Base-by-base conservation (phyloP, 495 filamentous ascomycete genomes). In the Filosporella fistucella region DNA sequence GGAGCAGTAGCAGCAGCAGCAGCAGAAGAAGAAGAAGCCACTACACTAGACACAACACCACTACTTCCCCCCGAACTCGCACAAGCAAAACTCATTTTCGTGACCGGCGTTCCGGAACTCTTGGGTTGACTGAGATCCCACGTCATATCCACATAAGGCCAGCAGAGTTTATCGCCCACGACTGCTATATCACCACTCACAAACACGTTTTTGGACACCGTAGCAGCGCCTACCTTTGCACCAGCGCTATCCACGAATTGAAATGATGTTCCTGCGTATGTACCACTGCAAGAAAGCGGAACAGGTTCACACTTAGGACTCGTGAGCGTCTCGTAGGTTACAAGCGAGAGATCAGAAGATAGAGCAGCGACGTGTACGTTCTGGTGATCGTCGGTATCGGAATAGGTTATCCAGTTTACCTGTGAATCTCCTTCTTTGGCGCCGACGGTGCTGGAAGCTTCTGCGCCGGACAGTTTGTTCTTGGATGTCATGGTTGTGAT, bases 121-220 rank as follows among this genome's bases (percentile, higher is more conserved):
- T 34, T 56, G 18, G 52, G 47, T 26, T 46, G 55, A 26, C 65
- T 65, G 35, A 76, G 23, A 38, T 38, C 35, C 35, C 74, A 77
- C 1, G 48, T 54, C 68, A 70, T 74, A 45, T 60, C 64, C 3
- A 75, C 73, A 51, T 78, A 77, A 23, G 75, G 75, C 75, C 75
- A 78, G 59, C 75, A 78, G 44, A 78, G 63, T 30, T 62, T 65
- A 9, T 67, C 64, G 10, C 51, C 50, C 58, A 77, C 67, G 17
- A 63, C 74, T 3, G 68, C 67, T 62, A 79, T 76, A 52, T 78
- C 75, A 14, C 75, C 75, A 2, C 73, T 68, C 43, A 78, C 68
- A 49, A 68, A 74, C 18, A 68, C 63, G 59, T 76, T 66, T 13
- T 28, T 61, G 1, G 69, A 21, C 8, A 21, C 23, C n/a, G 35